Conservation (phyloP, 106 monocot species). For the Amphibolis antarctica region DNA sequence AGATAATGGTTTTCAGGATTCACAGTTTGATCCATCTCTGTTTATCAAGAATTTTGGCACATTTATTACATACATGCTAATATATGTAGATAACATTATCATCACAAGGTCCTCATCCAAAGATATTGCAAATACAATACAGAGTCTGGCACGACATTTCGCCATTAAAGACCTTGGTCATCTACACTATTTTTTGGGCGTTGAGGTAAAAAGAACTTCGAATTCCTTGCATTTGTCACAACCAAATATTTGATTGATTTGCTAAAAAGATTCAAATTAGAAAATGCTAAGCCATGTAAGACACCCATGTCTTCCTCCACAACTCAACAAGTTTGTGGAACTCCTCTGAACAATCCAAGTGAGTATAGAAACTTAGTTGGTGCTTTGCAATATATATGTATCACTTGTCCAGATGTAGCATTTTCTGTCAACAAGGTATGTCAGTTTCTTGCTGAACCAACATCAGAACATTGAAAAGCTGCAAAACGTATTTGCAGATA, state of each 20-base stretch:
- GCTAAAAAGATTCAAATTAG: not conserved
- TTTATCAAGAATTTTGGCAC: not conserved
- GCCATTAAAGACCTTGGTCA: not conserved
- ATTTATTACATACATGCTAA: not conserved
- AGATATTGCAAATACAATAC: not conserved
- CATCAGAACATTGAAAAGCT: too few relatives aligned
- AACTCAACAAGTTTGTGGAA: not conserved
- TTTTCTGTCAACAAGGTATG: too few relatives aligned
- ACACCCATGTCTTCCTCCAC: not conserved
- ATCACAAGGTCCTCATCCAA: not conserved
- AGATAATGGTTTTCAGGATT: not conserved
- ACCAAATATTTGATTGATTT: not conserved
- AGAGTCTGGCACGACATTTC: not conserved
- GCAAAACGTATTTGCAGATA: too few relatives aligned
- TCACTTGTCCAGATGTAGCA: too few relatives aligned
- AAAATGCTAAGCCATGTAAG: not conserved
- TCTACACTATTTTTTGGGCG: not conserved
- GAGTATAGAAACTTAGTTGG: not conserved
- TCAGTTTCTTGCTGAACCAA: too few relatives aligned
- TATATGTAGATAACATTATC: constrained; percentile 1
- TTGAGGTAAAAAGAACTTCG: not conserved
- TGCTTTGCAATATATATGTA: too few relatives aligned
- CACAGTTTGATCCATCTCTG: not conserved
- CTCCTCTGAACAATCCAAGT: not conserved
- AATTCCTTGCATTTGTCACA: not conserved